Conservation (phyloP, 768 basidiomycete genomes). For the Crepidotus variabilis region DNA sequence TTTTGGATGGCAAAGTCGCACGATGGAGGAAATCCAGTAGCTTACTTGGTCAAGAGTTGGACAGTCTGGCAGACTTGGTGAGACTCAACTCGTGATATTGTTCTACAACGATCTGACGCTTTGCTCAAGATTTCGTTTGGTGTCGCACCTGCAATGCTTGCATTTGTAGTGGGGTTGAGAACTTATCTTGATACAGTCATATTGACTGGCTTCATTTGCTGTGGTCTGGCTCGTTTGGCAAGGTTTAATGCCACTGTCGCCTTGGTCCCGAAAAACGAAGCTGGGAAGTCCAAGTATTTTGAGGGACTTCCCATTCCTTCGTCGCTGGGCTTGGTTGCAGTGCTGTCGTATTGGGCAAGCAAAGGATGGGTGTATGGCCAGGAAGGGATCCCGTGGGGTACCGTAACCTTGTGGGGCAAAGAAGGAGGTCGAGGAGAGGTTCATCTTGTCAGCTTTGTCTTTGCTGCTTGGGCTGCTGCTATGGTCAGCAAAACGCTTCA, state of each 20-base stretch:
- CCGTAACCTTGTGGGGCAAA: conserved; percentile 68
- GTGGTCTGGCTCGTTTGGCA: conserved; percentile 93
- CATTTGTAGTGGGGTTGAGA: conserved; percentile 86
- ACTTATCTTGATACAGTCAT: conserved; percentile 88
- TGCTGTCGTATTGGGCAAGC: conserved; percentile 80
- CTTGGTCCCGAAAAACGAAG: conserved; percentile 79
- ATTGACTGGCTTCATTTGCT: conserved; percentile 89
- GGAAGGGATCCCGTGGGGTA: conserved; percentile 71
- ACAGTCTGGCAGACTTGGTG: conserved; percentile 94
- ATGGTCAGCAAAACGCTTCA: conserved; percentile 98
- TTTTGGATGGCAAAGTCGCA: conserved; percentile 96
- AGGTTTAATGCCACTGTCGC: conserved; percentile 99
- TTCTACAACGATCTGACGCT: conserved; percentile 6
- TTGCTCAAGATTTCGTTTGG: conserved; percentile 87
- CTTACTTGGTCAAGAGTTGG: conserved; percentile 96
- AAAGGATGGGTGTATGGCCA: conserved; percentile 83
- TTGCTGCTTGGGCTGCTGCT: conserved; percentile 84
- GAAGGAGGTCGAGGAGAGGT: conserved; percentile 78
- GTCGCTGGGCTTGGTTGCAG: conserved; percentile 72
- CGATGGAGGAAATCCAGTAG: conserved; percentile 95
- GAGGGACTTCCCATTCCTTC: conserved; percentile 98
- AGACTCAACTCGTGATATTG: conserved; percentile 21
- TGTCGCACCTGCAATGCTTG: conserved; percentile 91
- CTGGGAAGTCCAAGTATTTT: conserved; percentile 91
- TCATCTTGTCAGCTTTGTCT: conserved; percentile 75